Evolutionary conservation across 805 yeast species (phyloP), one percentile per base, ranked within the genome.

Genomic region (Schizosaccharomyces japonicus): DNA sequence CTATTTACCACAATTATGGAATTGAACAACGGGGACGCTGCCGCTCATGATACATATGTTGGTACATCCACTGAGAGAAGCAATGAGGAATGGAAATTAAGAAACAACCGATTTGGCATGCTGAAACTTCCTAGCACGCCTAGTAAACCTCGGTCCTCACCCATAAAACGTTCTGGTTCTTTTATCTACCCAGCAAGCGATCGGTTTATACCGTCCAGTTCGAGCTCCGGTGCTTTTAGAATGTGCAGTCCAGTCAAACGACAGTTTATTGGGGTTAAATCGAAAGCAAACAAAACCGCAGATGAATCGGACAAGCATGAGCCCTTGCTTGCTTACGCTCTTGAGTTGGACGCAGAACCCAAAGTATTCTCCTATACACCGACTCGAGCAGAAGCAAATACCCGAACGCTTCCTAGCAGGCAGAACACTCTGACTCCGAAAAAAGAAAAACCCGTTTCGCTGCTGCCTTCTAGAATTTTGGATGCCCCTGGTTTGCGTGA

Each of bases 401-500:
- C 28, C 42, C 8, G 28, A n/a, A n/a, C n/a, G n/a, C n/a, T n/a
- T n/a, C n/a, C n/a, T n/a, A n/a, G n/a, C n/a, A n/a, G n/a, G n/a
- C n/a, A n/a, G n/a, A n/a, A n/a, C n/a, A n/a, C n/a, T n/a, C n/a
- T n/a, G n/a, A n/a, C n/a, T n/a, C n/a, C n/a, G 17, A 32, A 32
- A 10, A 32, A 32, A 13, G 21, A 32, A 4, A 11, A 10, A 15
- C 28, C 42, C 8, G 28, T 7, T 7, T n/a, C 21, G 15, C n/a
- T 42, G 15, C 32, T 42, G n/a, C 57, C 49, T 50, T 32, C 8
- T 10, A 71, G 94, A 52, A 93, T 90, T 1, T 67, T 90, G 36
- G 98, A 90, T 63, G 98, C 96, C 0, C 98, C 98, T 0, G 95
- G 94, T 0, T 70, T 85, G 50, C 70, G 78, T 21, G 94, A 90